Evolutionary conservation across 768 basidiomycete species (phyloP).

Genomic region (Clavulina sp.): DNA sequence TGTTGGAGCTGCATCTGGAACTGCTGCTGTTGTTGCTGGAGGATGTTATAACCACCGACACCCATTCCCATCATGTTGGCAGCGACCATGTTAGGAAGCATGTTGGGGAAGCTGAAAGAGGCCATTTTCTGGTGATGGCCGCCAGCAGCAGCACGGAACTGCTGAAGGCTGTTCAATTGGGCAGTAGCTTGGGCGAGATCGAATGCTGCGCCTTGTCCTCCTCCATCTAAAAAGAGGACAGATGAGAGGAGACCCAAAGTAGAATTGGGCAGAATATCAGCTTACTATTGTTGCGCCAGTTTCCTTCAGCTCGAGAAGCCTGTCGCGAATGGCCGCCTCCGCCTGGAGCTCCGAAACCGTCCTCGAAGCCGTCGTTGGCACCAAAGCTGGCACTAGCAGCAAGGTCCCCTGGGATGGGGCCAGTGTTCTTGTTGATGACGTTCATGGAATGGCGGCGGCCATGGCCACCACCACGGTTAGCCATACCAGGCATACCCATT

Average conservation of each 20-base stretch:
- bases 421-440: constrained; percentile 57
- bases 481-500: constrained; percentile 24
- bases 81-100: constrained; percentile 94
- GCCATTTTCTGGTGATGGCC: constrained; percentile 95
- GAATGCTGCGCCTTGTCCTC: not conserved
- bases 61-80: constrained; percentile 90
- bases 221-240: constrained; percentile 3
- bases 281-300: constrained; percentile 84
- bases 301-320: constrained; percentile 57
- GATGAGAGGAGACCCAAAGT: not conserved
- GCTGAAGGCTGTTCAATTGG: constrained; percentile 86
- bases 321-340: constrained; percentile 54
- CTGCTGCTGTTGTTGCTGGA: constrained; percentile 87
- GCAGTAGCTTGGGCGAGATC: constrained; percentile 96
- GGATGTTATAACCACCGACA: constrained; percentile 65
- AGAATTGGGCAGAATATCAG: constrained; percentile 11
- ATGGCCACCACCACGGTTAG: constrained; percentile 56
- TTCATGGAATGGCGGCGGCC: constrained; percentile 84
- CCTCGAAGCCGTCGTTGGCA: constrained; percentile 47
- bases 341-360: constrained; percentile 51
- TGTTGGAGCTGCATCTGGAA: constrained; percentile 91
- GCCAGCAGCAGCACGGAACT: constrained; percentile 88
- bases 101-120: constrained; percentile 95
- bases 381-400: not conserved
- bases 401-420: too few species aligned